Evolutionary conservation across 1,139 yeast species (phyloP).

Genomic region (Saccharomycopsis crataegensis): DNA sequence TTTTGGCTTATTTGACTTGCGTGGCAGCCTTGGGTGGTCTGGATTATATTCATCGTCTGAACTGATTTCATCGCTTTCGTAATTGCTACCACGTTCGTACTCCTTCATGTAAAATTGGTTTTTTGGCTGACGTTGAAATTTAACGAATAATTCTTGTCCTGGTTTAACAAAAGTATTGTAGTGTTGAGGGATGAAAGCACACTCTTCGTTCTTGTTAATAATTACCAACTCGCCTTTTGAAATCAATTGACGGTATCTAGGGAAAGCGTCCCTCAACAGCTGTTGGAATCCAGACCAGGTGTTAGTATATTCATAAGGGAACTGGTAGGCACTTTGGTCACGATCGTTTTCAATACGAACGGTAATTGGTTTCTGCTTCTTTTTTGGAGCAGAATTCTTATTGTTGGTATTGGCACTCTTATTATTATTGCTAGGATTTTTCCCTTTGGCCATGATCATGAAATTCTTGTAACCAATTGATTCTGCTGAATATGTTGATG

Average conservation of each 20-base stretch:
- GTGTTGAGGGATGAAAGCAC: conserved; percentile 16
- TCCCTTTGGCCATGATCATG: conserved; percentile 7
- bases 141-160: conserved; percentile 8
- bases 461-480: conserved; percentile 1
- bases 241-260: conserved; percentile 8
- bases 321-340: conserved; percentile 6
- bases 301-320: conserved; percentile 14
- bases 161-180: conserved; percentile 12
- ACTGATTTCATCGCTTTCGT: no score
- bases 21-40: no score
- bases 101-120: no score
- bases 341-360: conserved; percentile 5
- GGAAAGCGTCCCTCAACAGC: conserved; percentile 17
- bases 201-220: conserved; percentile 11
- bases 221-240: conserved; percentile 6
- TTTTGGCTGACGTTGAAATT: conserved; percentile 3
- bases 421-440: not conserved
- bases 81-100: no score
- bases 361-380: conserved; percentile 11
- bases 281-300: conserved; percentile 13
- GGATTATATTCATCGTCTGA: no score
- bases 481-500: no score
- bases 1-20: no score
- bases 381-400: not conserved
- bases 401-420: not conserved